phyloP scores from a whole-genome alignment of 768 basidiomycete genomes.

The Mycena belliarum region DNA sequence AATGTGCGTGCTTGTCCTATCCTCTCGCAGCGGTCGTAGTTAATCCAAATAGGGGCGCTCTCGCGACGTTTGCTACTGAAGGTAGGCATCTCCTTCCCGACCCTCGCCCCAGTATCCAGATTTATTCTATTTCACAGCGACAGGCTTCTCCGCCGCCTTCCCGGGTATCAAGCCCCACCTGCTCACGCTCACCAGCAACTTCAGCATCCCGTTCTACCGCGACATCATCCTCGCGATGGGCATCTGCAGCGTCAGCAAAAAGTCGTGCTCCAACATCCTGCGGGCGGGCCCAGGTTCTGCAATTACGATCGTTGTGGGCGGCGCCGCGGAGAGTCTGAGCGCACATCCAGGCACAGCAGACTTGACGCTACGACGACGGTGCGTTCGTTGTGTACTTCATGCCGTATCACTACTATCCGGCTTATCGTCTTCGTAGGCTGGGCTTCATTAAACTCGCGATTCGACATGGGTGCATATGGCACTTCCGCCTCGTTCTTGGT shows the following conservation, averaged over 20 bases:
- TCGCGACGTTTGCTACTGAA: slow-evolving; percentile 96
- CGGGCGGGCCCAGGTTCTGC: slow-evolving; percentile 60
- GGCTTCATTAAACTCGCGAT: slow-evolving; percentile 97
- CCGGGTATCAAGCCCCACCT: slow-evolving; percentile 94
- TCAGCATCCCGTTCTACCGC: slow-evolving; percentile 89
- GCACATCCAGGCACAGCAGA: slow-evolving; percentile 98
- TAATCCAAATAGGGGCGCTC: slow-evolving; percentile 67
- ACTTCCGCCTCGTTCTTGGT: too few species aligned
- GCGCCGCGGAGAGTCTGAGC: slow-evolving; percentile 91
- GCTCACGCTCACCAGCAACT: slow-evolving; percentile 88
- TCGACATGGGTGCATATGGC: slow-evolving; percentile 68
- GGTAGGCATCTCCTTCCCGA: slow-evolving; percentile 41
- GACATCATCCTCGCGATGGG: slow-evolving; percentile 87
- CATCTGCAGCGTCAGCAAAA: slow-evolving; percentile 89
- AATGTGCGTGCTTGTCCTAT: slow-evolving; percentile 60
- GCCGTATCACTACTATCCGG: neutral
- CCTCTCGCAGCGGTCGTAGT: neutral
- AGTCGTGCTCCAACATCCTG: slow-evolving; percentile 88
- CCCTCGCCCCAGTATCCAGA: too few species aligned
- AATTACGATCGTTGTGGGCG: slow-evolving; percentile 95
- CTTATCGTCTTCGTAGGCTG: slow-evolving; percentile 46
- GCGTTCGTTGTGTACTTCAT: slow-evolving; percentile 17
- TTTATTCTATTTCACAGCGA: slow-evolving; percentile 48
- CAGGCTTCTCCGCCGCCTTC: slow-evolving; percentile 86
- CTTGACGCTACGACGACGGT: slow-evolving; percentile 76